Evolutionary conservation across 805 yeast genomes (phyloP), one percentile per base, ranked within the genome.

Genomic region (Teunomyces kruisii): DNA sequence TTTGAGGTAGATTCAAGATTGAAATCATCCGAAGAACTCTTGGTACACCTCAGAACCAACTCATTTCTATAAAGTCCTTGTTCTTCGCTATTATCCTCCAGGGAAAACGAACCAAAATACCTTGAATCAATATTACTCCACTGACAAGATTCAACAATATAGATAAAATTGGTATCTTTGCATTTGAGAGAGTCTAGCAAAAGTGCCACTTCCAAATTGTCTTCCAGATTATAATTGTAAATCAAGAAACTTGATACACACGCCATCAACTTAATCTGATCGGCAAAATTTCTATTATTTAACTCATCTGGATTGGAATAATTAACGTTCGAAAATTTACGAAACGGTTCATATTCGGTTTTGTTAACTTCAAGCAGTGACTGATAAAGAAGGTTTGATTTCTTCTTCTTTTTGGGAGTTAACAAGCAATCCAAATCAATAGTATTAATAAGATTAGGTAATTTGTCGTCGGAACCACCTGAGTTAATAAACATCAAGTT

Each of bases 161-260:
- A 62, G 13, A 60, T 49, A 30, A 32, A 40, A 33, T 53, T 51
- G 7, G 44, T 22, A 5, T 35, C 38, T 22, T 33, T 22, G 39
- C 28, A 39, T 22, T 53, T 52, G 42, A 52, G 46, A 2, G 66
- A 61, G 32, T 51, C 56, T 12, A 58, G 52, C 39, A 52, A 33
- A 7, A 44, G 28, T 1, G 48, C 51, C 43, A 47, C 29, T 30
- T 51, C 36, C 32, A 47, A 13, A 30, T 31, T 44, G 29, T 39
- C 44, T n/a, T 41, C 35, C 15, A 31, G 51, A 6, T 49, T 50
- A 43, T 57, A 58, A 45, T 64, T 65, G 50, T 68, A 69, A 16
- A 67, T 46, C 2, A 68, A 49, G 42, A 68, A 65, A 42, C 65
- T 56, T 9, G 64, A 59, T n/a, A 67, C 46, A 9, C 64, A 57